Conservation (phyloP, 306 rosid genomes). For the Gastrolobium villosum region DNA sequence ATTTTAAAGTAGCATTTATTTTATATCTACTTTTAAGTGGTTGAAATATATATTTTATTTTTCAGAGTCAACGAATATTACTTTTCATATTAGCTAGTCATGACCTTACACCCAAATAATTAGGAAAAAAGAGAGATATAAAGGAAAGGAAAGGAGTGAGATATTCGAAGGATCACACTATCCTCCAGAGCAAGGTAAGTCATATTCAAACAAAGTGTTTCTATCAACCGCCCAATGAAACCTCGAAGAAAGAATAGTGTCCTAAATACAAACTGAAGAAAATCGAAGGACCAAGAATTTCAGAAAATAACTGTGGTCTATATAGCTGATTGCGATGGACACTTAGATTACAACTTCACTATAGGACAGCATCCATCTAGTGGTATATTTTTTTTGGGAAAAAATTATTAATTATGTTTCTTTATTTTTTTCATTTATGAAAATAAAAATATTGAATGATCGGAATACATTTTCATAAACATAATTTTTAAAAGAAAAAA, state of each 20-base stretch:
- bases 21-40: too few relatives aligned
- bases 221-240: constrained; percentile 2
- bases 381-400: neutral
- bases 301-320: constrained; percentile 1
- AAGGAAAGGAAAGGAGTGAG: neutral
- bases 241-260: neutral
- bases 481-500: too few relatives aligned
- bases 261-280: neutral
- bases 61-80: neutral
- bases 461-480: too few relatives aligned
- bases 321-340: constrained; percentile 8
- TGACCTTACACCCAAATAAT: neutral
- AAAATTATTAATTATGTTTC: neutral
- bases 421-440: neutral
- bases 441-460: too few relatives aligned
- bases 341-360: constrained; percentile 32
- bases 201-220: constrained; percentile 40
- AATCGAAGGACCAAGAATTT: constrained; percentile 20
- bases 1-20: too few relatives aligned
- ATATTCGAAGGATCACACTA: constrained; percentile 13
- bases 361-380: constrained; percentile 6
- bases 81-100: neutral
- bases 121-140: neutral
- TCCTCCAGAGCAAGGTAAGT: neutral
- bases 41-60: too few relatives aligned